Base-by-base conservation (phyloP, 176 grass and related monocot species). In the Cenchrus fungigraminus region DNA sequence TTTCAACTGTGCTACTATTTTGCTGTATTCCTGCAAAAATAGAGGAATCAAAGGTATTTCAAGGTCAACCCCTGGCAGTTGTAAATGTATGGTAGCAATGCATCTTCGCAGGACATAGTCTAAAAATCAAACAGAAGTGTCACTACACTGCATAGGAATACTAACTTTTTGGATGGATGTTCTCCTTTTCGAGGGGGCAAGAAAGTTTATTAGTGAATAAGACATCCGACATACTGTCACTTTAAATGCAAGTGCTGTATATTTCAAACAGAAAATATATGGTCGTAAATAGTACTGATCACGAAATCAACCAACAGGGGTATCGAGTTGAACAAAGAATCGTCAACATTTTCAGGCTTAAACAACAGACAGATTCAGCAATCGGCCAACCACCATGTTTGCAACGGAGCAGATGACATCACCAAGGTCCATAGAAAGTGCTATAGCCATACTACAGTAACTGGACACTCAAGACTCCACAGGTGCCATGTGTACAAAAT, bases 1-100 rank as follows among this genome's bases (percentile, higher is more conserved):
- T 76, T 96, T 99, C 84, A 99, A 73, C 79, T 89, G 82, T 43
- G 93, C 86, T 42, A 99, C 90, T 82, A 99, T 90, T 96, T 96
- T 99, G 90, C 88, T 99, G 87, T 96, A 99, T 69, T 99, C 97
- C 97, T 99, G 61, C 54, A 87, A 76, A 84, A 68, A 87, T 34
- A 80, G 64, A 58, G 34, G 46, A 84, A 84, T 15, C 20, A 65
- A 70, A 73, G 34, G 5, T 42, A 71, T 22, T 42, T 70, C 32
- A 76, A 61, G 76, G 19, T 80, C 81, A 84, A 56, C 17, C 50
- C 43, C 57, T 77, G 50, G 70, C 5, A 42, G 71, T 34, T 72
- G 64, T 8, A 86, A 73, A 51, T 66, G 42, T 60, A 79, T 40
- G 10, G 53, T 68, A 83, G 4, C 51, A 60, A 60, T 40, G 32